Base-by-base conservation (phyloP, 78 protist species). In the Dictyostelium capitatum region DNA sequence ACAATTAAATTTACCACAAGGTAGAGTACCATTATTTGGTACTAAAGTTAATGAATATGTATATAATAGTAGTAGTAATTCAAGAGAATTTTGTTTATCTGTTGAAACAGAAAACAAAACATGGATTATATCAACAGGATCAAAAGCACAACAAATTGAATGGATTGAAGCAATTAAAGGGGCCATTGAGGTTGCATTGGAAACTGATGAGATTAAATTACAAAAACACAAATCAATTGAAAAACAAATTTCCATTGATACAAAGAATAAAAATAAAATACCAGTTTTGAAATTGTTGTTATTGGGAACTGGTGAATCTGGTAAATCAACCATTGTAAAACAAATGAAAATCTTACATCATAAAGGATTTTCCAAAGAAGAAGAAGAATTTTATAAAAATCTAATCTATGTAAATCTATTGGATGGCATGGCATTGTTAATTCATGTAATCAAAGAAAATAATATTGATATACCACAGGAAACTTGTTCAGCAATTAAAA, bases 341-440 rank as follows among this genome's bases (percentile, higher is more conserved):
- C 98, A 97, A 65, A 92, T 97, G 98, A 95, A 96, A 82, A 92
- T 97, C 25, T 10, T 97, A 17, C 90, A 96, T 92, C 79, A 62
- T 69, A 83, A 92, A 5, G 99, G 99, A 19, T 98, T 81, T 96
- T 37, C 56, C 0, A n/a, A 67, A 11, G 93, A 87, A 32, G 93
- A 87, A 54, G 67, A 87, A 43, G 83, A 87, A 7, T 87, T 87
- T 54, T 87, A 87, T 37, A 53, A 47, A 48, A 82, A 87, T 23
- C 48, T 87, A 32, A 80, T 87, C 10, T 65, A 64, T 41, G 48
- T 82, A 48, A 87, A 87, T 48, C 70, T 87, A 32, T 32, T 87
- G 25, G 93, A 87, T 77, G 93, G 93, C 28, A 82, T 87, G 15
- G 75, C 85, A 17, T 43, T 87, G 19, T n/a, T 87, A 11, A 11